Evolutionary conservation across 805 yeast genomes (phyloP), one percentile per base, ranked within the genome.

Genomic region (Saccharomycodes ludwigii): DNA sequence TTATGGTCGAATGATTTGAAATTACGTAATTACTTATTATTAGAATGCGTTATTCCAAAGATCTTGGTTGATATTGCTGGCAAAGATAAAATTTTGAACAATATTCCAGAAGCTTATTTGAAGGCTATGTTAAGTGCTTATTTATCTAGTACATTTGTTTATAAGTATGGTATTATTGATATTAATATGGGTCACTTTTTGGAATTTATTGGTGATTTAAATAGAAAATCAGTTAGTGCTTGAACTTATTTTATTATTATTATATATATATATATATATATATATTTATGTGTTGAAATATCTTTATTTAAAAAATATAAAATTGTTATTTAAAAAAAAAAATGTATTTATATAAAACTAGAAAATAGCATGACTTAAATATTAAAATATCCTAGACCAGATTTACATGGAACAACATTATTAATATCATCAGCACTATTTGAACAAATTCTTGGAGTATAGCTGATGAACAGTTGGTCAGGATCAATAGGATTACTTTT

Each of bases 71-170:
- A 69, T 24, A 67, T 73, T 47, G 64, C 76, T 26, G 82, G 84
- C 6, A 69, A 83, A 35, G 78, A 75, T 7, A 59, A 61, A 35
- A 74, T 88, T 24, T 62, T 88, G 44, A 47, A 60, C 27, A 73
- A 91, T 47, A 91, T 88, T 23, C 98, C 98, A 13, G 81, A 69
- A 36, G 70, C 93, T 32, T 91, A 88, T 54, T 65, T 88, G 52
- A 76, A 74, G 50, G 94, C 95, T 3, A 71, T 88, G 44, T 81
- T 88, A 50, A 93, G 94, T 27, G 78, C 91, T 21, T 77, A 73
- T 49, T 65, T 85, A 46, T 85, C 94, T 8, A 79, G 94, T 29
- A 67, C 78, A 29, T 85, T 80, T 56, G 93, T 85, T 33, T 85
- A 85, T 58, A 65, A 79, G 18, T 67, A 76, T 48, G 95, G 95